These are phyloP conservation scores for Gastrolobium bilobum DNA, from an alignment of 306 rosid species.

Conservation along the genomic window DNA sequence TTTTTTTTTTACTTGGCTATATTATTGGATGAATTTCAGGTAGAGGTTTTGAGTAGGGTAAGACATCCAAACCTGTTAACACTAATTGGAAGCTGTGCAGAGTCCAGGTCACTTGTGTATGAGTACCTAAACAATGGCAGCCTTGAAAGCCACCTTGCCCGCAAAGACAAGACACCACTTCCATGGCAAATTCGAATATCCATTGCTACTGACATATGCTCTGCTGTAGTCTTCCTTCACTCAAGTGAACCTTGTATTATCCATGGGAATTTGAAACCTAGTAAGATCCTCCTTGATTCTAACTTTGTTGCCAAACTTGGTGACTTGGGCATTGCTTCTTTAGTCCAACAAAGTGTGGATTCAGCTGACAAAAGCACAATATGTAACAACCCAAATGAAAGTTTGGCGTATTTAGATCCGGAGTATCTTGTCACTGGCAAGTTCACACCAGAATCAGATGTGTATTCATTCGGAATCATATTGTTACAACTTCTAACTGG, in stretches of 20 bases:
- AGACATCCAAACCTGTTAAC: constrained; percentile 86
- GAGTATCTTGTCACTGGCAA: constrained; percentile 72
- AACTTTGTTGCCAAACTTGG: constrained; percentile 79
- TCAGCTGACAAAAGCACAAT: constrained; percentile 48
- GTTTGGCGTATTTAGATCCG: constrained; percentile 73
- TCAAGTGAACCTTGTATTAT: constrained; percentile 70
- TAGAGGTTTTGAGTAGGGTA: constrained; percentile 82
- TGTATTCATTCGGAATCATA: constrained; percentile 83
- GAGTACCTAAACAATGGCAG: constrained; percentile 83
- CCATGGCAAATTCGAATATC: constrained; percentile 85
- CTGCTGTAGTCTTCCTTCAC: constrained; percentile 87
- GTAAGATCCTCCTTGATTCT: constrained; percentile 87
- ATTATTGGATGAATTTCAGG: constrained; percentile 68
- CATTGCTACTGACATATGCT: constrained; percentile 82
- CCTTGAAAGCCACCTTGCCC: constrained; percentile 78
- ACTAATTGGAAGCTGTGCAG: constrained; percentile 82
- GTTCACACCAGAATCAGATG: constrained; percentile 76
- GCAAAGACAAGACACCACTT: constrained; percentile 68
- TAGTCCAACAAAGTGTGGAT: constrained; percentile 63
- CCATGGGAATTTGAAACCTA: constrained; percentile 92
- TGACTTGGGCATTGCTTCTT: constrained; percentile 69
- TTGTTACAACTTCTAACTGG: constrained; percentile 77
- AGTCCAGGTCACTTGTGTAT: constrained; percentile 81
- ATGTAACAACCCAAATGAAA: constrained; percentile 46
- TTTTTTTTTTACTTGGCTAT: constrained; percentile 38